Evolutionary conservation across 2,329 filamentous ascomycete species (phyloP).

Genomic region (Xylaria sp.): DNA sequence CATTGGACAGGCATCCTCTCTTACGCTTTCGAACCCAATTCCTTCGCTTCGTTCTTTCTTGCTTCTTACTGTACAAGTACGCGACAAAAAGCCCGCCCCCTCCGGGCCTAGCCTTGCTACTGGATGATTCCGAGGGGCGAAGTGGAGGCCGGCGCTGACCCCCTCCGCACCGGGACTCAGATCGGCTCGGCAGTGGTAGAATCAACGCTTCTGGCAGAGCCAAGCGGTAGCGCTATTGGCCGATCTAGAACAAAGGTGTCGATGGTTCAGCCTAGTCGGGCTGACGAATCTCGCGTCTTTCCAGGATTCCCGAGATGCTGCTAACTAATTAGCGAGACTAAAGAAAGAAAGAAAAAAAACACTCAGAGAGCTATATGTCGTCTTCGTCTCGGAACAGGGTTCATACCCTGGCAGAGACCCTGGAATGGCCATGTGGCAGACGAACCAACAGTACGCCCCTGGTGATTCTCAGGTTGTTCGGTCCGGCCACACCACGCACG

Average conservation of each 20-base stretch:
- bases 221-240: conserved; percentile 34
- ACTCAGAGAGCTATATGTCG: neutral
- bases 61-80: conserved; percentile 8
- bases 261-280: neutral
- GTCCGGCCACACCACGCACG: conserved; percentile 18
- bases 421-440: conserved; percentile 13
- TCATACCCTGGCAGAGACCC: conserved; percentile 11
- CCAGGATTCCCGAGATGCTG: neutral
- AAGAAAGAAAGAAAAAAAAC: neutral
- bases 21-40: conserved; percentile 1
- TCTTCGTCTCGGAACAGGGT: conserved; percentile 18
- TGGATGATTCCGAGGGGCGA: conserved; percentile 28
- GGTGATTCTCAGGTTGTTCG: conserved; percentile 26
- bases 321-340: neutral
- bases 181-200: conserved; percentile 38
- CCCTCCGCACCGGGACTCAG: conserved; percentile 39
- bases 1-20: conserved; percentile 20
- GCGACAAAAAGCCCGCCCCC: conserved; percentile 14
- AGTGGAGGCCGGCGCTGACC: conserved; percentile 34
- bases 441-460: conserved; percentile 22
- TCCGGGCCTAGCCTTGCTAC: conserved; percentile 23
- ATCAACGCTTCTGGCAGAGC: conserved; percentile 1
- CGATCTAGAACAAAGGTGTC: conserved; percentile 14
- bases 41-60: conserved; percentile 3
- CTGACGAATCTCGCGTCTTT: neutral